Percentiles rank a stretch among this genome's conserved stretches.
Evolutionary conservation across 2,329 filamentous ascomycete genomes (phyloP).

Genomic region (Colletotrichum liaoningense): DNA sequence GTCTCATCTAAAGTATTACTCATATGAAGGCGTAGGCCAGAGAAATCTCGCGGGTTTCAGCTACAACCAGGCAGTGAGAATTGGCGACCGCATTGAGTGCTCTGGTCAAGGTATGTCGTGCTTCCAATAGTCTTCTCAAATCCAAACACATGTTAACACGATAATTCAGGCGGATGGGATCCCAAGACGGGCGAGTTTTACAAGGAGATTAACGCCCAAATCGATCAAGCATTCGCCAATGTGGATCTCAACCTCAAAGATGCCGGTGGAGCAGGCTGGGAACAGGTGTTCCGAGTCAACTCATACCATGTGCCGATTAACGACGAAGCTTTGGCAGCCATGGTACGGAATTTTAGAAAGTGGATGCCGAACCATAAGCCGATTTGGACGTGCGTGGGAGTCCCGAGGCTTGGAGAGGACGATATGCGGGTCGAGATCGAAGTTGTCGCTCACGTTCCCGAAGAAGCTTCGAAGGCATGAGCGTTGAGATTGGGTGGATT

Average conservation of each 20-base stretch:
- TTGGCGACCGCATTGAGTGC: constrained; percentile 59
- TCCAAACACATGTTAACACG: not conserved
- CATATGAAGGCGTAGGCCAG: constrained; percentile 48
- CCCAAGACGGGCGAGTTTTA: constrained; percentile 41
- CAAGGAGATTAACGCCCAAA: constrained; percentile 54
- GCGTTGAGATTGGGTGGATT: no score
- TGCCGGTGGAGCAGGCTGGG: constrained; percentile 67
- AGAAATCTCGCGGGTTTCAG: constrained; percentile 42
- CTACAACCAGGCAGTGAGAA: constrained; percentile 61
- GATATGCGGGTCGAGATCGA: constrained; percentile 71
- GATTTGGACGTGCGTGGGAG: constrained; percentile 65
- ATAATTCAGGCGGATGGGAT: constrained; percentile 46
- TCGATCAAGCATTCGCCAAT: constrained; percentile 67
- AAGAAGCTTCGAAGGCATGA: constrained; percentile 43
- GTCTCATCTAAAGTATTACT: constrained; percentile 46
- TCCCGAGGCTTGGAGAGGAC: constrained; percentile 56
- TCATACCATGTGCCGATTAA: constrained; percentile 58
- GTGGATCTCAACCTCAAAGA: constrained; percentile 61
- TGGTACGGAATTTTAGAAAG: constrained; percentile 59
- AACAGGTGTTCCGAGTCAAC: constrained; percentile 62
- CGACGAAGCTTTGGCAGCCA: constrained; percentile 50
- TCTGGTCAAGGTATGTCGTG: constrained; percentile 55
- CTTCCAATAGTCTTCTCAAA: not conserved
- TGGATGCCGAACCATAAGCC: constrained; percentile 65
- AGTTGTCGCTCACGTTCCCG: constrained; percentile 58